These are phyloP conservation scores for Fusarium chlamydosporum DNA, from an alignment of 2,329 filamentous ascomycete species.

Conservation along the genomic window DNA sequence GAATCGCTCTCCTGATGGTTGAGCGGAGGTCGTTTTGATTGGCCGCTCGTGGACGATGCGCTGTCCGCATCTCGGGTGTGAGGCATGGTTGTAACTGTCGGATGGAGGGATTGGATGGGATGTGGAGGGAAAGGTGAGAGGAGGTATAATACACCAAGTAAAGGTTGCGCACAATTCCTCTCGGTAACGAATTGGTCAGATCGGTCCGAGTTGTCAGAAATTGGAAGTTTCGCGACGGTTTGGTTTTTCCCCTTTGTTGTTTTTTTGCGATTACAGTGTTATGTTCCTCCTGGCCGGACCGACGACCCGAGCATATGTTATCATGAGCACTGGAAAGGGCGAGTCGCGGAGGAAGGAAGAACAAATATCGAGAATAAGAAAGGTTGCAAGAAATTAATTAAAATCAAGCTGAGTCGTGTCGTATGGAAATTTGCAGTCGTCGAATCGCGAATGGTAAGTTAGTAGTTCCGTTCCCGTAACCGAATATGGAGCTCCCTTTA, in stretches of 20 bases:
- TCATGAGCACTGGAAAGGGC: conserved; percentile 36
- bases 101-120: not conserved
- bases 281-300: conserved; percentile 40
- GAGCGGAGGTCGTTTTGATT: conserved; percentile 68
- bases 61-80: conserved; percentile 64
- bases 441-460: conserved; percentile 18
- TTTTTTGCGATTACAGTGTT: conserved; percentile 35
- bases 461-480: conserved; percentile 19
- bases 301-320: conserved; percentile 34
- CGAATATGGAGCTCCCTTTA: conserved; percentile 41
- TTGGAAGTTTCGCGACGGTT: conserved; percentile 5
- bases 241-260: conserved; percentile 23
- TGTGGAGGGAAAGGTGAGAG: conserved; percentile 16
- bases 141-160: conserved; percentile 29
- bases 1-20: conserved; percentile 56
- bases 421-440: conserved; percentile 18
- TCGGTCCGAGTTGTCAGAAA: conserved; percentile 4
- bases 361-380: conserved; percentile 8
- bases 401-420: conserved; percentile 6
- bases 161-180: conserved; percentile 25
- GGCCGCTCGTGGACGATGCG: conserved; percentile 62
- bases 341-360: conserved; percentile 24
- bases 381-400: conserved; percentile 24
- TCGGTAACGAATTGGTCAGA: conserved; percentile 22
- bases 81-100: conserved; percentile 55